Conservation (phyloP, 306 rosid genomes). For the Cucumis hystrix region DNA sequence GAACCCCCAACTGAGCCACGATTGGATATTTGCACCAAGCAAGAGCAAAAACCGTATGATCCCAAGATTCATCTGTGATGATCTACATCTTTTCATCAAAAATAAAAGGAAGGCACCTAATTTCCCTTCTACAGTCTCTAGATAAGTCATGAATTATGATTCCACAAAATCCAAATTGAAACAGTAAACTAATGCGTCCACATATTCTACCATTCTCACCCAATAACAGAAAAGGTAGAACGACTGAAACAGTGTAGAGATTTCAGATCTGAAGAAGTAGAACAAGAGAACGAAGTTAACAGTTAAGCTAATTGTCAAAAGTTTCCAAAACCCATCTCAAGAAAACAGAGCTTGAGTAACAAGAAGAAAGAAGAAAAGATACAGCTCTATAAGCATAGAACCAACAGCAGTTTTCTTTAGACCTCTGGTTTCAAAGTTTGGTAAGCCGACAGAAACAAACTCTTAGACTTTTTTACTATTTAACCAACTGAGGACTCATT, state of each 20-base stretch:
- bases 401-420: not conserved
- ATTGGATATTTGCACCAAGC: not conserved
- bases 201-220: not conserved
- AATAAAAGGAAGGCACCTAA: not conserved
- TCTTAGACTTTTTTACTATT: not conserved
- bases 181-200: not conserved
- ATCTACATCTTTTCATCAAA: not conserved
- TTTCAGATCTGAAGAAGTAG: not conserved
- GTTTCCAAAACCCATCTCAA: not conserved
- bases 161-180: not conserved
- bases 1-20: not conserved
- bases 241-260: not conserved
- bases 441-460: not conserved
- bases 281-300: not conserved
- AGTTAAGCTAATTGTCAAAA: not conserved
- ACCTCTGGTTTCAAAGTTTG: not conserved
- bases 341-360: not conserved
- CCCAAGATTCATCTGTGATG: not conserved
- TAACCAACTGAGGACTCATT: conserved; percentile 10
- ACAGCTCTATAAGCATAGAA: not conserved
- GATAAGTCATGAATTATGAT: not conserved
- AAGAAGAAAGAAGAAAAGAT: not conserved
- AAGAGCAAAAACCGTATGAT: not conserved
- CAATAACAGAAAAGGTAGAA: not conserved
- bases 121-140: not conserved